These are phyloP conservation scores for Phylloporus rhodoxanthus DNA, from an alignment of 768 basidiomycete genomes.

Conservation along the genomic window DNA sequence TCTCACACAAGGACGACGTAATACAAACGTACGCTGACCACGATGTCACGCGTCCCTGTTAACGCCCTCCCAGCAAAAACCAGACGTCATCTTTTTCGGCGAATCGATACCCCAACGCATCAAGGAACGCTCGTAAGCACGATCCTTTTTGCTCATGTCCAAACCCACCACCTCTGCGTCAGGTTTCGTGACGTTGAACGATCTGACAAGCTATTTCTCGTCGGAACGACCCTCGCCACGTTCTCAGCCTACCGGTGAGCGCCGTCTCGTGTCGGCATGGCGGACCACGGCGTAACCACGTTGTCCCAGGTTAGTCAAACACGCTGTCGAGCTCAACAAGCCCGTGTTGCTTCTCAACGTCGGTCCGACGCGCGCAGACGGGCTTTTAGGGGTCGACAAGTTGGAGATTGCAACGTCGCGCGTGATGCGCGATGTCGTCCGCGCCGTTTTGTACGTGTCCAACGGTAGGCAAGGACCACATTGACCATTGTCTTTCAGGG, in stretches of 20 bases:
- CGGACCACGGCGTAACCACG: not conserved
- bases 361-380: slow-evolving; percentile 85
- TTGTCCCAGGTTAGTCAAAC: slow-evolving; percentile 61
- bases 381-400: slow-evolving; percentile 61
- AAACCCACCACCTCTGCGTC: not conserved
- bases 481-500: slow-evolving; percentile 33
- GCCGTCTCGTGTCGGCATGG: not conserved
- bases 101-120: slow-evolving; percentile 70
- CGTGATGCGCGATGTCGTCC: slow-evolving; percentile 66
- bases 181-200: slow-evolving; percentile 56
- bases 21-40: slow-evolving; percentile 46
- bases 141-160: not conserved
- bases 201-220: slow-evolving; percentile 64
- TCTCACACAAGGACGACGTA: slow-evolving; percentile 46
- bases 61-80: slow-evolving; percentile 53
- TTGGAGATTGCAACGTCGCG: slow-evolving; percentile 69
- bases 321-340: slow-evolving; percentile 68
- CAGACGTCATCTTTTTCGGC: slow-evolving; percentile 83
- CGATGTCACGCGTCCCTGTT: not conserved
- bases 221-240: slow-evolving; percentile 90
- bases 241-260: slow-evolving; percentile 82
- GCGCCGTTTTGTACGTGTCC: slow-evolving; percentile 50
- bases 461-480: not conserved
- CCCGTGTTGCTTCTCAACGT: slow-evolving; percentile 79
- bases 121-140: slow-evolving; percentile 65